Base-by-base conservation (phyloP, 2,329 filamentous ascomycete species). In the Cordyceps fumosorosea region DNA sequence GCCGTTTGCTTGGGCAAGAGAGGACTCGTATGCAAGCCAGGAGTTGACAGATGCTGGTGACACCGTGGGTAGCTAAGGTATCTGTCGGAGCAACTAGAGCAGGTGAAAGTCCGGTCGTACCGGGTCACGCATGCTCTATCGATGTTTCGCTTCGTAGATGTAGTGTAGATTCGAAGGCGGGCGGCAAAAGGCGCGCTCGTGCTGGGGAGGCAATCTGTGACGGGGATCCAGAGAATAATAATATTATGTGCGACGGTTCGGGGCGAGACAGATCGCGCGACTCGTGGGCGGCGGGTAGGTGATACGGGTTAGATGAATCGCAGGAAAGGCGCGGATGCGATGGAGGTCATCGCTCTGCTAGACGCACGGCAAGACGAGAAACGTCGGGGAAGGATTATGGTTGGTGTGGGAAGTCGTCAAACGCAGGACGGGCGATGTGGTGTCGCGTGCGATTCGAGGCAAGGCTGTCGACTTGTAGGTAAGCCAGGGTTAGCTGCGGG, bases 361-460 rank as follows among this genome's bases (percentile, higher is more conserved):
- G 34, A n/a, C 24, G 48, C 34, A 37, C 16, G 22, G 37, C 14
- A 37, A 45, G 45, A 34, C 26, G 20, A 37, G 44, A 45, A n/a
- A 20, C 5, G 26, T 16, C 10, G n/a, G 14, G 8, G 24, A 5
- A 5, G n/a, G 52, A 34, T 3, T 29, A n/a, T 32, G 3, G 16
- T 16, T 51, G 32, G 16, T 51, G 47, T 34, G 29, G 37, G 50
- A 20, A 22, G 47, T 45, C 11, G 18, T 53, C 22, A 24, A 34
- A 37, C 22, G 37, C 34, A 29, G 37, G 29, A 51, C n/a, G n/a
- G 20, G 48, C 44, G 45, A 50, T 20, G 55, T 57, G 16, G 57
- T 55, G 48, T 60, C 58, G 58, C 58, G 58, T 60, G 58, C 58
- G 34, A 53, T 51, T 32, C 10, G 32, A 53, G 34, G 10, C 47